These are phyloP conservation scores for Elaeis oleifera DNA, from an alignment of 202 grass and related monocot genomes.

Conservation along the genomic window DNA sequence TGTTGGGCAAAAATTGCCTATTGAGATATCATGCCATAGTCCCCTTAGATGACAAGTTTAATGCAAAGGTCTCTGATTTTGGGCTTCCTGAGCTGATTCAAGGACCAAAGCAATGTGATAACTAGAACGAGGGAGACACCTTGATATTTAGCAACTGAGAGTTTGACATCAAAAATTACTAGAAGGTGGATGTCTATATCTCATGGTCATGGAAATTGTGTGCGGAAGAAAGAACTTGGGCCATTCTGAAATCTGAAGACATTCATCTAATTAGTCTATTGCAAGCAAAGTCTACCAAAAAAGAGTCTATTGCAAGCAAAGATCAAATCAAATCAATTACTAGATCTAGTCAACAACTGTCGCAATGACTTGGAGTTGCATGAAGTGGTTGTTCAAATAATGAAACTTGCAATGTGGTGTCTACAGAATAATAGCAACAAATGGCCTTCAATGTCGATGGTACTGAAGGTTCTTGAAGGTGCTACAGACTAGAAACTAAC, in stretches of 20 bases:
- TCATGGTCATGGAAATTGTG: conserved; percentile 2
- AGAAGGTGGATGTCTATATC: conserved; percentile 5
- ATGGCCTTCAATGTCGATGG: conserved; percentile 7
- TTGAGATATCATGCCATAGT: conserved; percentile 7
- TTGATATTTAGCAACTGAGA: conserved; percentile 3
- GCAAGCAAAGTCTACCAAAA: no score
- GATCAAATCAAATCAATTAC: neutral
- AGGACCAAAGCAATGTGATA: neutral
- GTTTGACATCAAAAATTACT: conserved; percentile 3
- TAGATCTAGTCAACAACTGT: neutral
- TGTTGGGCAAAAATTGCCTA: conserved; percentile 4
- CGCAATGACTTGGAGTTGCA: neutral
- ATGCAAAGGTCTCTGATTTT: conserved; percentile 8
- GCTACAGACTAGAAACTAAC: neutral
- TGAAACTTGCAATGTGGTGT: conserved; percentile 9
- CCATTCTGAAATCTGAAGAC: neutral
- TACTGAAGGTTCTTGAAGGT: conserved; percentile 8
- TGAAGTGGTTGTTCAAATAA: neutral
- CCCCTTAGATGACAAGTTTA: conserved; percentile 4
- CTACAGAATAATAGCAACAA: neutral
- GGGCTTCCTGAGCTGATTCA: conserved; percentile 2
- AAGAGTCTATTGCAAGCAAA: neutral
- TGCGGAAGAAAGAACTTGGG: neutral
- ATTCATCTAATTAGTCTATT: neutral
- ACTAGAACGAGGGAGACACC: neutral